These are phyloP conservation scores for Ciborinia camelliae DNA, from an alignment of 2,329 filamentous ascomycete species.

Conservation along the genomic window DNA sequence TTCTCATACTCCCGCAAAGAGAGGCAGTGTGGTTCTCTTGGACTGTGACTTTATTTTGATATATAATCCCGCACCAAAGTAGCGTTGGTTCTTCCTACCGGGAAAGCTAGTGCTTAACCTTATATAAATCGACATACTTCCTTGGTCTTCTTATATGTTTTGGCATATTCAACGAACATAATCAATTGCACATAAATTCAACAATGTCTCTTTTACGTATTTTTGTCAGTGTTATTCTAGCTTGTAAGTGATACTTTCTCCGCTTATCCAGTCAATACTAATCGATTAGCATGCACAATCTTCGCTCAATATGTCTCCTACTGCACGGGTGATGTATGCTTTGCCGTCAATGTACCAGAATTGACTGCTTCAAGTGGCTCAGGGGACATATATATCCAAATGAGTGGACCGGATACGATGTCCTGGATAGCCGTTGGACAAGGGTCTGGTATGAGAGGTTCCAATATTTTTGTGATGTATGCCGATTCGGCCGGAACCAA, in stretches of 20 bases:
- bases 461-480: slow-evolving; percentile 60
- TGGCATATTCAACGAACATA: neutral
- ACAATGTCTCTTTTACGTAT: neutral
- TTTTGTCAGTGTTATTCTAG: neutral
- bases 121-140: neutral
- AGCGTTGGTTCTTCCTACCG: neutral
- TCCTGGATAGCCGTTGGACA: slow-evolving; percentile 56
- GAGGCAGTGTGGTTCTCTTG: neutral
- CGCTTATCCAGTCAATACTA: neutral
- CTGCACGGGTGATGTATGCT: slow-evolving; percentile 36
- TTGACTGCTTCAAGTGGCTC: slow-evolving; percentile 47
- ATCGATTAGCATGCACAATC: slow-evolving; percentile 23
- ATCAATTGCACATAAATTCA: neutral
- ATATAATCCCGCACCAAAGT: neutral
- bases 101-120: neutral
- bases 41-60: neutral
- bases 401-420: slow-evolving; percentile 50
- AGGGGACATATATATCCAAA: slow-evolving; percentile 57
- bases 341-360: slow-evolving; percentile 52
- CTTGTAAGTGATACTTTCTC: slow-evolving; percentile 2
- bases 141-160: neutral
- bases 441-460: slow-evolving; percentile 49
- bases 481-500: slow-evolving; percentile 49
- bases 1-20: neutral
- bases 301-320: slow-evolving; percentile 28